These are phyloP conservation scores for Phytomonas sp. DNA, from an alignment of 208 protist species.

Conservation along the genomic window DNA sequence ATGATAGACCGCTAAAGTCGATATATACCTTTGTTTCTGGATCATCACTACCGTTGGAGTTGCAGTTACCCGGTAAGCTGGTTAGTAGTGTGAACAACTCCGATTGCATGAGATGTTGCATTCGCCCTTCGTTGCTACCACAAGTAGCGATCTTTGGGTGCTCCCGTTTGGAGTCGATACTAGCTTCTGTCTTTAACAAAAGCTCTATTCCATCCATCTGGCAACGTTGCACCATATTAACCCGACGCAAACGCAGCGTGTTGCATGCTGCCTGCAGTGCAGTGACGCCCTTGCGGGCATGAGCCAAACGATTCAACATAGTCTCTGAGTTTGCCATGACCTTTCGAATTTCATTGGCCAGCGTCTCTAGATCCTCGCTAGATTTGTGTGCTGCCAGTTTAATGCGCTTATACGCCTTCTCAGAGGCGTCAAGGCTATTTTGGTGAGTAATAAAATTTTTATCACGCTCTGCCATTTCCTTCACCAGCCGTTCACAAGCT, in stretches of 20 bases:
- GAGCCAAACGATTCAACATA: slow-evolving; percentile 45
- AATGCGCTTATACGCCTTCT: slow-evolving; percentile 34
- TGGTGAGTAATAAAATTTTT: slow-evolving; percentile 50
- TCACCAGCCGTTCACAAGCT: slow-evolving; percentile 23
- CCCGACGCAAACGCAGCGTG: slow-evolving; percentile 63
- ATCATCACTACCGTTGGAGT: slow-evolving; percentile 5
- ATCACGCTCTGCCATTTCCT: slow-evolving; percentile 50
- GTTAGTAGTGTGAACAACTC: neutral
- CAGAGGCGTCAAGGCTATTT: slow-evolving; percentile 34
- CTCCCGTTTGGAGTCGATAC: slow-evolving; percentile 1
- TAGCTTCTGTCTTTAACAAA: slow-evolving; percentile 28
- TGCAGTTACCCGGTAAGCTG: neutral
- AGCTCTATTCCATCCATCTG: slow-evolving; percentile 84
- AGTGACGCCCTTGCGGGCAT: slow-evolving; percentile 55
- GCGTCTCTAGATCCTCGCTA: slow-evolving; percentile 35
- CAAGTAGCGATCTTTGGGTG: neutral
- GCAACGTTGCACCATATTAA: slow-evolving; percentile 67
- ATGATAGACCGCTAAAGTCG: slow-evolving; percentile 64
- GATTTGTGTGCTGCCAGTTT: slow-evolving; percentile 24
- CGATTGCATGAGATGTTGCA: slow-evolving; percentile 9
- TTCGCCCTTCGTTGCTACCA: slow-evolving; percentile 1
- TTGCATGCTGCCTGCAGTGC: slow-evolving; percentile 72
- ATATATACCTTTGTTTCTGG: slow-evolving; percentile 32
- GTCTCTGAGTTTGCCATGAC: slow-evolving; percentile 37
- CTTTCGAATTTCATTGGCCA: slow-evolving; percentile 61